A percentile compares a stretch with the other conserved stretches of the same genome.
phyloP scores from a whole-genome alignment of 257 asterid genomes.

The Nicotiana sylvestris region DNA sequence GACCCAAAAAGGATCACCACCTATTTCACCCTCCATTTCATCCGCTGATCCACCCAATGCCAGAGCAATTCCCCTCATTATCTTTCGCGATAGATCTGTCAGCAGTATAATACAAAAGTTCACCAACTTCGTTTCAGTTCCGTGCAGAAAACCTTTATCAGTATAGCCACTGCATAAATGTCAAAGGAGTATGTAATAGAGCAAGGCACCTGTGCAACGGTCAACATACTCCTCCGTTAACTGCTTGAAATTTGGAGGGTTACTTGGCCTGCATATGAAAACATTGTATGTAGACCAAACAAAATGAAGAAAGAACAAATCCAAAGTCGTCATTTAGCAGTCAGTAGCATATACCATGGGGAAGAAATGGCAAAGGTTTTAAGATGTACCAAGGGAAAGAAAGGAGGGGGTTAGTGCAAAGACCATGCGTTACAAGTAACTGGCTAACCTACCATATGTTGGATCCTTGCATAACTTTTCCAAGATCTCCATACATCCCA shows the following conservation, averaged over 20 bases:
- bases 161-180: neutral
- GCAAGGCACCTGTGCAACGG: slow-evolving; percentile 68
- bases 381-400: neutral
- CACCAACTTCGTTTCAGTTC: neutral
- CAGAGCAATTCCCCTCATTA: slow-evolving; percentile 86
- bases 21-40: slow-evolving; percentile 60
- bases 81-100: slow-evolving; percentile 76
- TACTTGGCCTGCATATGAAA: slow-evolving; percentile 57
- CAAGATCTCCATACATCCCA: slow-evolving; percentile 76
- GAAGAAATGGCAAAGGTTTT: neutral
- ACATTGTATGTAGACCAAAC: neutral
- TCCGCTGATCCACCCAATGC: slow-evolving; percentile 64
- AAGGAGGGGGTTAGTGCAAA: neutral
- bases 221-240: slow-evolving; percentile 70
- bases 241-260: slow-evolving; percentile 54
- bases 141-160: neutral
- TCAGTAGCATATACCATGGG: neutral
- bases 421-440: neutral
- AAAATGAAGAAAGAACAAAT: neutral
- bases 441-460: slow-evolving; percentile 53
- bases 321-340: neutral
- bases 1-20: slow-evolving; percentile 99
- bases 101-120: neutral
- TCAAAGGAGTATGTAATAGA: neutral
- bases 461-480: slow-evolving; percentile 63